Evolutionary conservation across 2,329 filamentous ascomycete genomes (phyloP), one percentile per base, ranked within the genome.

Genomic region (Colletotrichum godetiae): DNA sequence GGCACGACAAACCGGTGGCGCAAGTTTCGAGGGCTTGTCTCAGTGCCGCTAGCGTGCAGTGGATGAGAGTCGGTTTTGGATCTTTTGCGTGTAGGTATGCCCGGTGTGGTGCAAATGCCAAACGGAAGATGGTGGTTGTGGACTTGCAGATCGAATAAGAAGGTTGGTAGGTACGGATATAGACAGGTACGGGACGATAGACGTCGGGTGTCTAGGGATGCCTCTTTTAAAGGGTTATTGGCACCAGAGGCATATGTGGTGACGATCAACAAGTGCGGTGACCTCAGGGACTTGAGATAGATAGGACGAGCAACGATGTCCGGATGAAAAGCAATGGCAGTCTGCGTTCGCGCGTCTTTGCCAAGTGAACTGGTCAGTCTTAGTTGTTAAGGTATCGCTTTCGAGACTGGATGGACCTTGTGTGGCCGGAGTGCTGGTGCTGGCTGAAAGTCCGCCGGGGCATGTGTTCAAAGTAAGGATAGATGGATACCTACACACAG

Each of bases 21-120:
- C 62, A 67, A 60, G 62, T 67, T 67, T 60, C 61, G 62, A 70
- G 56, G 31, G 62, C 53, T 67, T 67, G 68, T 70, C 61, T 67
- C 68, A 66, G 62, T 70, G 62, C 62, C 55, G 55, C 68, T 53
- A 60, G 68, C 37, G 62, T 22, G 52, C 59, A 35, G 67, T 65
- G 59, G 59, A 57, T 49, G 8, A 8, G 49, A 27, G 55, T 46
- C 24, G 55, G 53, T 59, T 42, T 66, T 49, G 53, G 67, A 57
- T 65, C 37, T 63, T 49, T 55, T 46, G 27, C 35, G 46, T 57
- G 42, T 22, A 7, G 33, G 7, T 10, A 35, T n/a, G 42, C 19
- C 19, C 1, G 42, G 42, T 49, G 42, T n/a, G 42, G 19, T 49
- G 42, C 15, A 49, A 49, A 12, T 35, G 33, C 27, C 27, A 29